Evolutionary conservation across 768 basidiomycete genomes (phyloP), one percentile per base, ranked within the genome.

Genomic region (Phylloporus rhodoxanthus): DNA sequence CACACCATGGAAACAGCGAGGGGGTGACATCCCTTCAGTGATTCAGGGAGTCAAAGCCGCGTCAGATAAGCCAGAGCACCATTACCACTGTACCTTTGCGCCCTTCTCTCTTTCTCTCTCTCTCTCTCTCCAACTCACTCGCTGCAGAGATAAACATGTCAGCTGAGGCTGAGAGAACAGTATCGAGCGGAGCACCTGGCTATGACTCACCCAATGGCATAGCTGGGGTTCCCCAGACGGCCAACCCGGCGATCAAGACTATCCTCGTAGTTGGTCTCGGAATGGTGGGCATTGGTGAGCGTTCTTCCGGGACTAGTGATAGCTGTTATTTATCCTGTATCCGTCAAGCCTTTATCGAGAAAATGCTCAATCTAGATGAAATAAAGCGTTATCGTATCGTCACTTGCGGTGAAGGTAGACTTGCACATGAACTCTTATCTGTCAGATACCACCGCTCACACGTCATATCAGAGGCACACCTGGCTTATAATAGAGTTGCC

Each of bases 291-390:
- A 43, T 43, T 21, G 43, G 43, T 43, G 30, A 21, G 43, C n/a
- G 8, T 20, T 9, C 42, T 37, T 29, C 19, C 28, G 8, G 28
- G 42, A 43, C n/a, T 15, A 29, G 10, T 19, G 17, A 19, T 32
- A 10, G 19, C 13, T 21, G 20, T 20, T 43, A 43, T 32, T 43
- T 43, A 43, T 32, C 28, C 11, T 21, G 26, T 42, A 2, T 20
- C 14, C 30, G 3, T 43, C 43, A 33, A 43, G 82, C 82, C 0
- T 85, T 85, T 68, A 82, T 85, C 57, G 83, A 85, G 60, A 85
- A 85, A 56, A 68, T 87, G 26, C 70, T 85, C 37, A 72, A 74
- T 48, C 70, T 80, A 23, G 81, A 85, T 55, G 71, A 74, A 17
- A 62, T 62, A 3, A 68, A 69, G 7, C 64, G 67, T 15, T 84